Evolutionary conservation across 441 rosid genomes (phyloP), one percentile per base, ranked within the genome.

Genomic region (Eruca vesicaria): DNA sequence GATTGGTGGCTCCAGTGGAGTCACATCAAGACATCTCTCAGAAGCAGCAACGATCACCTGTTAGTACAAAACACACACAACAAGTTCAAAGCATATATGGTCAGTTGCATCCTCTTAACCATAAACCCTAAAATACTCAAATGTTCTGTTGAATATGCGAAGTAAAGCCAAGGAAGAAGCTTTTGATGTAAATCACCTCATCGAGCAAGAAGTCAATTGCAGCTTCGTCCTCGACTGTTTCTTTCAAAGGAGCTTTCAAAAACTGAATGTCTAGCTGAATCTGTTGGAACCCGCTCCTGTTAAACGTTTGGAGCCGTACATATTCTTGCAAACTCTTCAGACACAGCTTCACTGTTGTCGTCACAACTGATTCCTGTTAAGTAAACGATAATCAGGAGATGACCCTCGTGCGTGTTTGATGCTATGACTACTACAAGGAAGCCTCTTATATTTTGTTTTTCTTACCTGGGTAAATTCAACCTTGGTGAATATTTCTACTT

Each of bases 281-380:
- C 83, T 96, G 99, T 82, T 96, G 99, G 84, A 96, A 94, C 69
- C 99, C 98, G 69, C 98, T 92, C 36, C 98, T 83, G 80, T 92
- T 90, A 79, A 94, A 90, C 57, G 99, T 90, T 80, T 92, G 96
- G 45, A 96, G 95, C 33, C 99, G 83, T n/a, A 88, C 99, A 83
- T 89, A 90, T 86, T 96, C 98, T 87, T 86, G 98, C 74, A 94
- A 81, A 82, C 99, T 96, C 84, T 92, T 96, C 35, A 96, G 90
- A 73, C 96, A 87, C 57, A 92, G 86, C 81, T 96, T 96, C 70
- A 89, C 86, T 32, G 80, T 79, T 33, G 93, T 85, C 9, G 91
- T 85, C 7, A 88, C 73, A 72, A 93, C 95, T 0, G 98, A 96
- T 77, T 94, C 98, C 99, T 96, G 94, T 60, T 48, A 85, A 78